Evolutionary conservation across 805 yeast species (phyloP).

Genomic region (Wickerhamomyces rabaulensis): DNA sequence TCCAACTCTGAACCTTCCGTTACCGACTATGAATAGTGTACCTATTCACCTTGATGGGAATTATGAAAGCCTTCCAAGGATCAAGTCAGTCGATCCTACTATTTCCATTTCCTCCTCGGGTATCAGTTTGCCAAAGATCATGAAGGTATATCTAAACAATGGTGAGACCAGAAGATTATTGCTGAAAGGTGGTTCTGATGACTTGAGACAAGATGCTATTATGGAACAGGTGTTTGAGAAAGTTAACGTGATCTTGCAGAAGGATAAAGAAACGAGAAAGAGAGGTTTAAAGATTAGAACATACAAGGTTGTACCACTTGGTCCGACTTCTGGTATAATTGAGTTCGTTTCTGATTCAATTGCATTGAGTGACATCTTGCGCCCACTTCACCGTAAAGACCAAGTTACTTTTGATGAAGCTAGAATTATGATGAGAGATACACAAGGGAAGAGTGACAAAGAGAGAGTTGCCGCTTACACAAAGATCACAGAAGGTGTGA

Average conservation of each 20-base stretch:
- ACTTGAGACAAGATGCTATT: conserved; percentile 89
- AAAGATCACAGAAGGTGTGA: conserved; percentile 42
- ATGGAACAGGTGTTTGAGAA: conserved; percentile 96
- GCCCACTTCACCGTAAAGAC: conserved; percentile 57
- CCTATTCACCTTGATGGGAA: conserved; percentile 35
- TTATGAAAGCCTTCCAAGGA: conserved; percentile 42
- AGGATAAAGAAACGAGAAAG: conserved; percentile 50
- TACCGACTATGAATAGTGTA: conserved; percentile 56
- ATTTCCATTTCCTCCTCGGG: conserved; percentile 76
- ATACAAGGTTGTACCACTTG: conserved; percentile 85
- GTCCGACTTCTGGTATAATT: conserved; percentile 81
- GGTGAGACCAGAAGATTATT: conserved; percentile 59
- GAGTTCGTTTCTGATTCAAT: conserved; percentile 81
- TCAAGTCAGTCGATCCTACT: conserved; percentile 38
- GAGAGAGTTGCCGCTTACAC: conserved; percentile 42
- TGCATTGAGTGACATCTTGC: conserved; percentile 64
- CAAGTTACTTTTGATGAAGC: conserved; percentile 50
- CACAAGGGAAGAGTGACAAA: conserved; percentile 39
- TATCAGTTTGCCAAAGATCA: conserved; percentile 80
- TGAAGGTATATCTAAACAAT: conserved; percentile 45
- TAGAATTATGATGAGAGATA: conserved; percentile 54
- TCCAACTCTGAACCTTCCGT: conserved; percentile 46
- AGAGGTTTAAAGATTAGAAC: conserved; percentile 67
- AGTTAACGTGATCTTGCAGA: conserved; percentile 61
- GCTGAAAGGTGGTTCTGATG: conserved; percentile 85